A percentile compares a stretch with the other conserved stretches of the same genome.
Evolutionary conservation across 108 stramenopile genomes (phyloP).

Genomic region (Cyclotella kingstonii): DNA sequence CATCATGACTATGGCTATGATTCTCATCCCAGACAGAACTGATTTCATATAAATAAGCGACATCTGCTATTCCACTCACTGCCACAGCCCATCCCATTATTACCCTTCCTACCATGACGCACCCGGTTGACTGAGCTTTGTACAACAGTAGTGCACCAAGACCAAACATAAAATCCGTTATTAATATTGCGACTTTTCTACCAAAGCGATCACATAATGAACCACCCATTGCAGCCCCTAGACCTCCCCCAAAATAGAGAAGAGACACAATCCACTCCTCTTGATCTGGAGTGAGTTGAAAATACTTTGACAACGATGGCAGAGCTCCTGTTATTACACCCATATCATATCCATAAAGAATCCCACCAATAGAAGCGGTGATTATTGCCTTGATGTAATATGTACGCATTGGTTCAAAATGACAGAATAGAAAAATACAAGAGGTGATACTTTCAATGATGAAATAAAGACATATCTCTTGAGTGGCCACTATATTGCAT

Average conservation of each 20-base stretch:
- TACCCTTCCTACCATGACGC: constrained; percentile 54
- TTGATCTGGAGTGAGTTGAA: constrained; percentile 44
- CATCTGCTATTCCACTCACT: constrained; percentile 72
- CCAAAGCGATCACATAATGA: constrained; percentile 61
- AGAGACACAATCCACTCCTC: constrained; percentile 63
- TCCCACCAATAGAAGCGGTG: constrained; percentile 64
- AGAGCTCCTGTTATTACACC: constrained; percentile 65
- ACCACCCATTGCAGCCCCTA: constrained; percentile 70
- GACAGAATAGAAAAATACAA: too few species aligned
- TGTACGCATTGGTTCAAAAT: too few species aligned
- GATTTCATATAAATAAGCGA: constrained; percentile 68
- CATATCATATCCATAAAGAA: constrained; percentile 76
- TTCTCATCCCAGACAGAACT: constrained; percentile 43
- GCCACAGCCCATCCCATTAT: constrained; percentile 71
- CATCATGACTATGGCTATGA: neutral
- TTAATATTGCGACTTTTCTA: constrained; percentile 51
- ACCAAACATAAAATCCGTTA: constrained; percentile 65
- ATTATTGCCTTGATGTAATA: constrained; percentile 49
- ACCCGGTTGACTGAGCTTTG: constrained; percentile 20
- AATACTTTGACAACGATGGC: constrained; percentile 49
- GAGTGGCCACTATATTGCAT: too few species aligned
- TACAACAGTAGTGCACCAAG: constrained; percentile 56
- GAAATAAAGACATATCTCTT: too few species aligned
- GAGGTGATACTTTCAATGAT: too few species aligned
- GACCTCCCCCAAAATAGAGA: constrained; percentile 62